Base-by-base conservation (phyloP, 768 basidiomycete species). In the Boletus reticuloceps region DNA sequence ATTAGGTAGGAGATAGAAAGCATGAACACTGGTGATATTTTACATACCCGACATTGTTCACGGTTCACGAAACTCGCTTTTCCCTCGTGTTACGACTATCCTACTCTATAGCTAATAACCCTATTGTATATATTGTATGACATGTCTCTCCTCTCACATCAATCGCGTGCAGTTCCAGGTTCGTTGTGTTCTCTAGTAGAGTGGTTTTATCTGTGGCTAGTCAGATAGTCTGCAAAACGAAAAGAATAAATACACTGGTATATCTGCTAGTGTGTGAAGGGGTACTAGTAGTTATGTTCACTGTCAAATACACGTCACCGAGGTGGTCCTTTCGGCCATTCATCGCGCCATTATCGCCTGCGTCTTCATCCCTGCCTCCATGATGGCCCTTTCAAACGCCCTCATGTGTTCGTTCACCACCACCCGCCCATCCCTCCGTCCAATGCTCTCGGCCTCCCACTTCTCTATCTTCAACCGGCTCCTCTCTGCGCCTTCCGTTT, bases 401-500 rank as follows among this genome's bases (percentile, higher is more conserved):
- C 74, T 77, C 61, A 93, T 65, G 63, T 93, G 88, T 64, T 91
- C 91, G 61, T 85, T 74, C n/a, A 91, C 91, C 49, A 91, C 69
- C 64, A 74, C 77, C 51, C 89, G 76, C 42, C 88, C 90, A 57
- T 92, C 88, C 61, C 62, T 57, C 51, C 71, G 61, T 50, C 55
- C 53, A 55, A 68, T 42, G 25, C 82, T 54, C 72, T 69, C 88
- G 9, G 82, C 78, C 64, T 94, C 91, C 92, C 92, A 93, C 67
- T 76, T 79, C 69, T 91, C 89, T 53, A 94, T 90, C 68, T 77
- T 82, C 55, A 77, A 64, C 34, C 88, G 80, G 64, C 91, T 94
- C 44, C 83, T 80, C 67, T 94, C 91, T 39, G 90, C 91, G 58
- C 85, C 89, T 60, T 94, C 91, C 80, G 86, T 91, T 52, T 94